These are phyloP conservation scores for Kwoniella mangroviensis DNA, from an alignment of 768 basidiomycete species.

Conservation along the genomic window DNA sequence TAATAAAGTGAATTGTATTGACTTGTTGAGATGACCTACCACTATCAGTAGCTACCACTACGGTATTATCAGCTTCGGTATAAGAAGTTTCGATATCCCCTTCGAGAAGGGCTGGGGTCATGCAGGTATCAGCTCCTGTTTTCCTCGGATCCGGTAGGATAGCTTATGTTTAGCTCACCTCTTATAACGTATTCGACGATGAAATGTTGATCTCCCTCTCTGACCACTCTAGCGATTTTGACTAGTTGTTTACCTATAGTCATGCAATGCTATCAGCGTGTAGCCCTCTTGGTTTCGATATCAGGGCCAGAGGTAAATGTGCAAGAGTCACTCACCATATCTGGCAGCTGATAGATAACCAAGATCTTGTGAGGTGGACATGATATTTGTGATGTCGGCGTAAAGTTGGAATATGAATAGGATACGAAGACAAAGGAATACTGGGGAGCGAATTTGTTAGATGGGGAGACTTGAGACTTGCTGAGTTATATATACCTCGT, in stretches of 20 bases:
- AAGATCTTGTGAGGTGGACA: slow-evolving; percentile 31
- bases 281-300: too few species aligned
- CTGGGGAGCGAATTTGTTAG: not conserved
- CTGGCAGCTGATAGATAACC: slow-evolving; percentile 48
- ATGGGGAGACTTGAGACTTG: not conserved
- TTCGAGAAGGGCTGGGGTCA: slow-evolving; percentile 67
- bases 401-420: not conserved
- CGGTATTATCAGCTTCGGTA: slow-evolving; percentile 82
- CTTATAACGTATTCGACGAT: slow-evolving; percentile 41
- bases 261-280: not conserved
- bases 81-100: slow-evolving; percentile 76
- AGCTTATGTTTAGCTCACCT: slow-evolving; percentile 16
- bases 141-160: not conserved
- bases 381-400: not conserved
- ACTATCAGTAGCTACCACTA: slow-evolving; percentile 86
- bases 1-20: too few species aligned
- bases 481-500: not conserved
- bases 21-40: too few species aligned
- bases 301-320: not conserved
- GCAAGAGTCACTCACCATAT: slow-evolving; percentile 35
- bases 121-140: not conserved
- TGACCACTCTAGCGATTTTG: slow-evolving; percentile 81
- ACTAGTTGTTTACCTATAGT: slow-evolving; percentile 78
- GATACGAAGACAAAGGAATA: not conserved
- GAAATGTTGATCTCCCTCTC: slow-evolving; percentile 60